phyloP scores from a whole-genome alignment of 208 protist genomes.

The Acanthamoeba quina region DNA sequence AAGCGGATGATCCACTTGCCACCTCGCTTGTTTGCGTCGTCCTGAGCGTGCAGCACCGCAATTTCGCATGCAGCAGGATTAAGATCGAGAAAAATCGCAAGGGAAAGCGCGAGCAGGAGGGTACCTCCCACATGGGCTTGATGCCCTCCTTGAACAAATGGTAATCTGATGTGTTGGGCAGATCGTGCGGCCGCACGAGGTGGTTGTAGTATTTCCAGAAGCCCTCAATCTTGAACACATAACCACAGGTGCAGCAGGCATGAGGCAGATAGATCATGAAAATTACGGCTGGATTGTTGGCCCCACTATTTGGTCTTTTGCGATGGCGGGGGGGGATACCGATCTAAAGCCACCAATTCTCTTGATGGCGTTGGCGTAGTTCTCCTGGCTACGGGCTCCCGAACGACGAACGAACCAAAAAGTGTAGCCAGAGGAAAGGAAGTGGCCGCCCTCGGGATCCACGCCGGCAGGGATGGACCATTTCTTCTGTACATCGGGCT shows the following conservation, averaged over 20 bases:
- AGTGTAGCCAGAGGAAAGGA: constrained; percentile 43
- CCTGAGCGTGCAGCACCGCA: constrained; percentile 49
- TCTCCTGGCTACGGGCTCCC: constrained; percentile 63
- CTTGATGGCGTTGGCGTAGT: constrained; percentile 62
- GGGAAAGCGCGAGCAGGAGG: too few relatives aligned
- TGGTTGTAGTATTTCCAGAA: constrained; percentile 90
- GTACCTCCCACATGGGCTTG: constrained; percentile 90
- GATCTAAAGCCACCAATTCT: constrained; percentile 65
- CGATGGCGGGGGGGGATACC: background rate
- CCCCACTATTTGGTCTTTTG: background rate
- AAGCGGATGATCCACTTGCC: constrained; percentile 91
- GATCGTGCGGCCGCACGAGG: constrained; percentile 86
- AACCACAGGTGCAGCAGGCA: too few relatives aligned
- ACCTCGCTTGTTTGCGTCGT: constrained; percentile 87
- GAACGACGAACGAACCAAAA: constrained; percentile 71
- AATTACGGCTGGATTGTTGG: background rate
- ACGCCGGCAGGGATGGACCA: constrained; percentile 55
- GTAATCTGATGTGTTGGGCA: constrained; percentile 85
- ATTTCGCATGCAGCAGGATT: background rate
- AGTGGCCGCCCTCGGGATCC: constrained; percentile 36
- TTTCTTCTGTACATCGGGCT: constrained; percentile 69
- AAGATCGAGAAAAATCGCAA: too few relatives aligned
- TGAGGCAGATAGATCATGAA: background rate
- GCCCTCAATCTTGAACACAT: constrained; percentile 82
- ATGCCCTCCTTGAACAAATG: constrained; percentile 91